Base-by-base conservation (phyloP, 805 yeast genomes). In the Candida vaughaniae region DNA sequence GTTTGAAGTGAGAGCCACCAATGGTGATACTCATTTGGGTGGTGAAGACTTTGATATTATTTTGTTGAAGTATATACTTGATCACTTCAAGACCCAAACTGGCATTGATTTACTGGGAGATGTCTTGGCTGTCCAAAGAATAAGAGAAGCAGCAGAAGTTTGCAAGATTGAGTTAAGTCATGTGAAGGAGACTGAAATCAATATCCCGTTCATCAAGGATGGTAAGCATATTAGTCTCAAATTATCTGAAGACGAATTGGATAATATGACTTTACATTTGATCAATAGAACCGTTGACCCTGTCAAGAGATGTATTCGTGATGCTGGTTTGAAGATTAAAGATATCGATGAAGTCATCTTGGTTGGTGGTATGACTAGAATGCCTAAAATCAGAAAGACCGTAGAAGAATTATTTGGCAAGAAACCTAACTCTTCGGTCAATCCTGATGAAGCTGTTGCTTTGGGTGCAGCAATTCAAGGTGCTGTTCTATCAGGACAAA, bases 401-500 rank as follows among this genome's bases (percentile, higher is more conserved):
- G 91, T 85, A 15, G 73, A 69, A 44, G 65, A 66, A 7, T 46
- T 81, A 11, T 84, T 85, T 55, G 70, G 73, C 22, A 80, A 75
- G 54, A 69, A 73, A 43, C 90, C 91, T 26, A 82, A 80, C 36
- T 78, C 83, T 29, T 74, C 78, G 14, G 86, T 85, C 9, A 85
- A 85, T 56, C 95, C 95, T n/a, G 95, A 85, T 59, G 95, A 85
- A 62, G 90, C 93, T n/a, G 95, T 85, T 33, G 93, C 95, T 30
- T 64, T 85, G 47, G 95, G 95, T 54, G 95, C 95, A 22, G 93
- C 95, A 31, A 83, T 85, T 51, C 95, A 85, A 65, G 95, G 91
- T 52, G 95, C 90, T 49, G 82, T 85, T 26, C 65, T 85, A 39
- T 82, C 90, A 15, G 95, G 95, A 47, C 88, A 85, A 50, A 82